Evolutionary conservation across 169 alveolate genomes (phyloP), one percentile per base, ranked within the genome.

Genomic region (Eimeria necatrix): DNA sequence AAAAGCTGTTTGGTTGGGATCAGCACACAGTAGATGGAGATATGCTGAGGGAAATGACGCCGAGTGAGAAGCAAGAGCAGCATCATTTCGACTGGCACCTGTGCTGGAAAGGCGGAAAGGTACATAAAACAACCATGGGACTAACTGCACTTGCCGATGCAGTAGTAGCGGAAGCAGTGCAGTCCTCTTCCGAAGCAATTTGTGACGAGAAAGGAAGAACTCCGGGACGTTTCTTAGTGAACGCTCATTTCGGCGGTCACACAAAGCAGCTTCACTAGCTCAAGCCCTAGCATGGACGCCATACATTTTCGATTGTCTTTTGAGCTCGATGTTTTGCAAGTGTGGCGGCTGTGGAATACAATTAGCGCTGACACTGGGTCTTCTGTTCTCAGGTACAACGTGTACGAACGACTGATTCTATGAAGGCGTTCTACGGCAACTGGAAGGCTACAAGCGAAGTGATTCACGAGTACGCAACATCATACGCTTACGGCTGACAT

Each of bases 1-100:
- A 97, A 74, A 86, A 95, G 76, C 60, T 97, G 51, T 97, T 97
- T 76, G 96, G 97, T 49, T 97, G 98, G 98, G 97, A 97, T 68
- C 93, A 96, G 61, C 96, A 95, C 94, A 97, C 96, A 52, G 73
- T 97, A 8, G 96, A 89, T 64, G 96, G 97, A 85, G 93, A 7
- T 61, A 22, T 20, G 60, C 78, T 93, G 71, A n/a, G 83, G 8
- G 22, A 68, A 20, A 4, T 84, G 61, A 94, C 96, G 14, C 60
- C 76, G 26, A 71, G 26, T 52, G 96, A 94, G 52, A 20, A 49
- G 22, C 41, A 52, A 32, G 87, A 53, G 18, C 86, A 78, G 59
- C 46, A 83, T 56, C 86, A 71, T 76, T 20, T 32, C 73, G 94
- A 84, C 84, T 94, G 74, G 81, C 94, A 94, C 51, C 68, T 94